Percentiles rank a stretch among this genome's conserved stretches.
Evolutionary conservation across 352 stramenopile genomes (phyloP).

Genomic region (Pythium coloratum): DNA sequence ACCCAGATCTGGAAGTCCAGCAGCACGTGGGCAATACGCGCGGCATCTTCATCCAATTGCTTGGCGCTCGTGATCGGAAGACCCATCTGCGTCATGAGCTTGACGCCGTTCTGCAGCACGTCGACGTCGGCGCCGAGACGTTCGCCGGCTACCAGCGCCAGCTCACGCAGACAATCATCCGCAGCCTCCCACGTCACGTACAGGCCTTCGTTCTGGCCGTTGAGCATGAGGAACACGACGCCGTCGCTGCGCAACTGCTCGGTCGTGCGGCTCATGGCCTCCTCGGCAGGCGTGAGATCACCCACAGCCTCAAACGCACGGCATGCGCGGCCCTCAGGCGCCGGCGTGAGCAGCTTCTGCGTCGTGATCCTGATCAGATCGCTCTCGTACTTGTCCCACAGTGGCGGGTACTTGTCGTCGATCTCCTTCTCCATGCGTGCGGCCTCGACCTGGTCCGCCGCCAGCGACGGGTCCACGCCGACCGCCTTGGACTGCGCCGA

Average conservation of each 20-base stretch:
- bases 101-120: conserved; percentile 51
- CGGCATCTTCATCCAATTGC: conserved; percentile 34
- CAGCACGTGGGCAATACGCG: conserved; percentile 62
- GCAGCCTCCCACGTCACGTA: conserved; percentile 38
- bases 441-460: conserved; percentile 21
- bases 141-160: conserved; percentile 38
- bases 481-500: neutral
- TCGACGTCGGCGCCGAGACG: conserved; percentile 48
- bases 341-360: conserved; percentile 36
- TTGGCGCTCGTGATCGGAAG: conserved; percentile 38
- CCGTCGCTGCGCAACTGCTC: conserved; percentile 33
- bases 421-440: conserved; percentile 18
- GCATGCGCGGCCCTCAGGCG: conserved; percentile 22
- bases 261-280: conserved; percentile 29
- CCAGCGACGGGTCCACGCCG: conserved; percentile 5
- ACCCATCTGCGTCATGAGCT: conserved; percentile 55
- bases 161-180: conserved; percentile 45
- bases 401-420: conserved; percentile 21
- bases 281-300: conserved; percentile 39
- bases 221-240: conserved; percentile 70
- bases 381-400: conserved; percentile 60
- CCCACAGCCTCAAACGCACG: conserved; percentile 28
- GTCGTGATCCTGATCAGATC: conserved; percentile 49
- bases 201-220: conserved; percentile 60
- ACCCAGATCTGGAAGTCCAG: conserved; percentile 76